Evolutionary conservation across 495 filamentous ascomycete genomes (phyloP), one percentile per base, ranked within the genome.

Genomic region (Cudoniella acicularis): DNA sequence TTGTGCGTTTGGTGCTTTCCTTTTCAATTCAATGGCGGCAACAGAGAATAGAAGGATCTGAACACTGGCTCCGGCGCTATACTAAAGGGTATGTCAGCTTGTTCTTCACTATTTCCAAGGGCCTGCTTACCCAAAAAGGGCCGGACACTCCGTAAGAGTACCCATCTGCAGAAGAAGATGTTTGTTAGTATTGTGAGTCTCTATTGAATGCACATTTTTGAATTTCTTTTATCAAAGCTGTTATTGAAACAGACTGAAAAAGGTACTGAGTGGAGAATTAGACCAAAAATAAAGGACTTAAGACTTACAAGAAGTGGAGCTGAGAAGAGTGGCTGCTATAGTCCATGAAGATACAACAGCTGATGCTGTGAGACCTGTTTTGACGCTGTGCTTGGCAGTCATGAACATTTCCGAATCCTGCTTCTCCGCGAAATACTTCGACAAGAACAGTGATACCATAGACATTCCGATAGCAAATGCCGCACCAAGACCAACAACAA

Each of bases 341-440:
- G 30, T 36, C 92, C 92, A 96, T 49, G 87, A 90, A 56, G 87
- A 91, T 22, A 96, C 92, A 27, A 96, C 92, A 16, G 92, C 91
- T 17, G 88, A 87, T 4, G 90, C 89, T 22, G 96, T 91, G 18
- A 96, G 77, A 46, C 92, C 92, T 3, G 89, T 91, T 65, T 95
- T 96, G 67, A 96, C 92, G 4, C 91, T 93, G 30, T 91, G 79
- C n/a, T 91, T 91, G 43, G 92, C 92, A 2, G 92, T 96, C 54
- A 82, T 89, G 80, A 96, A 96, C 88, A 92, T 95, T 73, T 96
- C 92, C 21, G 52, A 54, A 8, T 36, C 25, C 36, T 36, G 52
- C 11, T 22, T 24, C 45, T 57, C 46, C 9, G 23, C 23, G n/a
- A 57, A 26, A 43, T 36, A 55, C 16, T 25, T 43, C 17, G 16